A percentile compares a stretch with the other conserved stretches of the same genome.
phyloP scores from a whole-genome alignment of 768 basidiomycete genomes.

The Lactarius akahatsu region DNA sequence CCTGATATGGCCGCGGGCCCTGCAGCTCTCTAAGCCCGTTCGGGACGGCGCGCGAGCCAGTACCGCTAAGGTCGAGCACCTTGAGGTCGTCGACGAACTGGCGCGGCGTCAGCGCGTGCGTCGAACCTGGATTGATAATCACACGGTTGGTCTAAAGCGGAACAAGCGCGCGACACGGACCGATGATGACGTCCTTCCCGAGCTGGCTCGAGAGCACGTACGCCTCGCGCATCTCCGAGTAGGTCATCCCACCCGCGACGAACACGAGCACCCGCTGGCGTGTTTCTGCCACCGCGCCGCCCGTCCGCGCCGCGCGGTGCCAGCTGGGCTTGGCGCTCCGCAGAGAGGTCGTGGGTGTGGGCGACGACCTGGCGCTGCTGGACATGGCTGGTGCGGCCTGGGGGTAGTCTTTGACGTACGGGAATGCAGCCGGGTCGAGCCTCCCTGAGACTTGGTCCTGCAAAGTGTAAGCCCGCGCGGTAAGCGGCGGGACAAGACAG shows the following conservation, averaged over 20 bases:
- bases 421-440: constrained; percentile 79
- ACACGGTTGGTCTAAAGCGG: background rate
- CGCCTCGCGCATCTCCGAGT: constrained; percentile 88
- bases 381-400: constrained; percentile 48
- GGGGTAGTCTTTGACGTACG: constrained; percentile 84
- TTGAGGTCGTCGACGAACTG: constrained; percentile 85
- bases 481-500: constrained; percentile 8
- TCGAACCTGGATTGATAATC: constrained; percentile 62
- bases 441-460: constrained; percentile 83
- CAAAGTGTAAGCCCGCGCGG: background rate
- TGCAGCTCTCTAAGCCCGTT: constrained; percentile 60
- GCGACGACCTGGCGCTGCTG: constrained; percentile 50
- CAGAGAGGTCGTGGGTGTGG: constrained; percentile 58
- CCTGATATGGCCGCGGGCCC: constrained; percentile 59
- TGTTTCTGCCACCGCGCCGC: constrained; percentile 43
- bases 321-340: constrained; percentile 88
- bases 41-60: constrained; percentile 70
- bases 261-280: constrained; percentile 85
- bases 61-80: constrained; percentile 82
- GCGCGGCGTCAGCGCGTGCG: constrained; percentile 80
- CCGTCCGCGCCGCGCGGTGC: constrained; percentile 72
- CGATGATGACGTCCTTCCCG: constrained; percentile 90
- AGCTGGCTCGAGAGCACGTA: constrained; percentile 73
- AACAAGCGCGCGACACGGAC: constrained; percentile 41
- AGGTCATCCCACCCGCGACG: constrained; percentile 92